These are phyloP conservation scores for Aurinia saxatilis DNA, from an alignment of 345 rosid species.

Conservation along the genomic window DNA sequence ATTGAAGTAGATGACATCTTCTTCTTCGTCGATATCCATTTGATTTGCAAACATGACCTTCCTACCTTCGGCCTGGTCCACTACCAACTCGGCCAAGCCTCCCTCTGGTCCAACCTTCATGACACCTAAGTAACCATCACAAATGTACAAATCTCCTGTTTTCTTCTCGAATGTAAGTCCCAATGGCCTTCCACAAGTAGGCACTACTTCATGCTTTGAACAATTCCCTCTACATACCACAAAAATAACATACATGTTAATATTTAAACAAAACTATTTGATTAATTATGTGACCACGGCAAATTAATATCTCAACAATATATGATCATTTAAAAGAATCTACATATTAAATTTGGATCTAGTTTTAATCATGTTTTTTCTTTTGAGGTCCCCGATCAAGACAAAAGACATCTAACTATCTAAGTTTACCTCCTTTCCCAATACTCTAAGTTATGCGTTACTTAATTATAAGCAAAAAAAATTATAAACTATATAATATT, in stretches of 20 bases:
- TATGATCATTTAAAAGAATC: too few relatives aligned
- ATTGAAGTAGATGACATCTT: conserved; percentile 59
- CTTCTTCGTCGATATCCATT: conserved; percentile 48
- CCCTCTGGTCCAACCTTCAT: conserved; percentile 58
- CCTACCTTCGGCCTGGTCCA: conserved; percentile 42
- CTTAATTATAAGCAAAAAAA: too few relatives aligned
- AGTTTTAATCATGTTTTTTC: too few relatives aligned
- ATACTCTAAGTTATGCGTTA: too few relatives aligned
- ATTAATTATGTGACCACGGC: too few relatives aligned
- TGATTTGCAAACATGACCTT: conserved; percentile 53
- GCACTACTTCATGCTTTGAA: conserved; percentile 37
- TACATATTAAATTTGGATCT: too few relatives aligned
- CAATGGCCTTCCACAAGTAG: conserved; percentile 68
- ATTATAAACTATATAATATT: too few relatives aligned
- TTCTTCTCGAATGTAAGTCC: conserved; percentile 54
- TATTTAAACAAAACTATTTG: not conserved
- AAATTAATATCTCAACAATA: too few relatives aligned
- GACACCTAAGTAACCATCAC: conserved; percentile 66
- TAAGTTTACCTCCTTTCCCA: too few relatives aligned
- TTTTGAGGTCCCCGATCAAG: too few relatives aligned
- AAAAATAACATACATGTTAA: not conserved
- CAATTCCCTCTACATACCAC: conserved; percentile 43
- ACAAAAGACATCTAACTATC: too few relatives aligned
- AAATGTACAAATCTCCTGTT: conserved; percentile 70
- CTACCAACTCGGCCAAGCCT: conserved; percentile 45